A percentile compares a stretch with the other conserved stretches of the same genome.
Conservation (phyloP, 768 basidiomycete species). For the Lentinula sp. region DNA sequence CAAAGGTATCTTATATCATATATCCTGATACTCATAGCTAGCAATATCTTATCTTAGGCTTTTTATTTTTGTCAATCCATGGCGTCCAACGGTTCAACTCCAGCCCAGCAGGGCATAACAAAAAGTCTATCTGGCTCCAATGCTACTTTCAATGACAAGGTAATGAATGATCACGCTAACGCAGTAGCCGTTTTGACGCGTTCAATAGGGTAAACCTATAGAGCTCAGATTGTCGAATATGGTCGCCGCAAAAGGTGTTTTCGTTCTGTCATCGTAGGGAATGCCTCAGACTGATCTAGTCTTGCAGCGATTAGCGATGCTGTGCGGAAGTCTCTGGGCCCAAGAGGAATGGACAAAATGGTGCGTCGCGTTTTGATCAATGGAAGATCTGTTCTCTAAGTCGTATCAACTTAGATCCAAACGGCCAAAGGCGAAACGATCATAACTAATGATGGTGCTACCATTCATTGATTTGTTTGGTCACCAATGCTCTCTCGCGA, state of each 20-base stretch:
- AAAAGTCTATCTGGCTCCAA: conserved; percentile 52
- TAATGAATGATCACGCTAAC: conserved; percentile 16
- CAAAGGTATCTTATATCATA: no score
- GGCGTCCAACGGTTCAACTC: conserved; percentile 27
- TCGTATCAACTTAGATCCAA: conserved; percentile 63
- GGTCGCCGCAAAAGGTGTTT: conserved; percentile 92
- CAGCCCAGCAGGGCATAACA: conserved; percentile 31
- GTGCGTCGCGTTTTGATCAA: conserved; percentile 30
- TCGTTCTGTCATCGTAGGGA: conserved; percentile 5
- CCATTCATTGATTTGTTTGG: conserved; percentile 24
- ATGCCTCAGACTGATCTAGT: conserved; percentile 8
- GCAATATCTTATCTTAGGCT: no score
- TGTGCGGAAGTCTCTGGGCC: conserved; percentile 92
- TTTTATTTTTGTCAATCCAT: conserved; percentile 15
- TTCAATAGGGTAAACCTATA: conserved; percentile 87
- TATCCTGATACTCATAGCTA: no score
- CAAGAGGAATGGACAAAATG: conserved; percentile 99
- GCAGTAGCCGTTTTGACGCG: conserved; percentile 18
- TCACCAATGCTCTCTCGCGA: neutral
- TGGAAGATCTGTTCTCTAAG: conserved; percentile 7
- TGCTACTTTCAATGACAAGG: conserved; percentile 86
- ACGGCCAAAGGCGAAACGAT: conserved; percentile 94
- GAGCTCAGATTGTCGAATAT: conserved; percentile 96
- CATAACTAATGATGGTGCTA: conserved; percentile 98
- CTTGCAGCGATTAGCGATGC: conserved; percentile 90